Evolutionary conservation across 2,329 filamentous ascomycete genomes (phyloP).

Genomic region (Colletotrichum horii): DNA sequence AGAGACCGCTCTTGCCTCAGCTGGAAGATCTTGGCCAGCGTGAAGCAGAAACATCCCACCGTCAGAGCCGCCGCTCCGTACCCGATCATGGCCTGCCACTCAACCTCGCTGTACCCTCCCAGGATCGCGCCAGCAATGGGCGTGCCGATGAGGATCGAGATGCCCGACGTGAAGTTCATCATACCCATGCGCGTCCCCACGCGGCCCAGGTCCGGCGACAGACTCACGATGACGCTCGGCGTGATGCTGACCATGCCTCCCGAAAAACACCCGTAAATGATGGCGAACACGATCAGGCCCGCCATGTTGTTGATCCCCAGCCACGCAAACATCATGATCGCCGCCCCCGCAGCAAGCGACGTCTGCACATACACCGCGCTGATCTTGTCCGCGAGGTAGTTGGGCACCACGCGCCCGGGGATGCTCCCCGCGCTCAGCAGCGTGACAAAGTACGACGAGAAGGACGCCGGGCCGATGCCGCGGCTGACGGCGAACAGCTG

Average conservation of each 20-base stretch:
- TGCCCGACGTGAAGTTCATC: slow-evolving; percentile 31
- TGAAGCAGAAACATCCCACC: slow-evolving; percentile 2
- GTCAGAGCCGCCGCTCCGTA: slow-evolving; percentile 18
- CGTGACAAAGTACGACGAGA: slow-evolving; percentile 47
- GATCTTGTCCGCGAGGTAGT: slow-evolving; percentile 46
- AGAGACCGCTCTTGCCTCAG: neutral
- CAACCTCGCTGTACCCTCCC: neutral
- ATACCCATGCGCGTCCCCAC: slow-evolving; percentile 42
- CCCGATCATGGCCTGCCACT: slow-evolving; percentile 19
- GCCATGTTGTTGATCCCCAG: slow-evolving; percentile 38
- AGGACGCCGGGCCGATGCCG: slow-evolving; percentile 35
- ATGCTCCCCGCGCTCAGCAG: slow-evolving; percentile 52
- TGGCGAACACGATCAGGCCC: slow-evolving; percentile 43
- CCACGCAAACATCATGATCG: slow-evolving; percentile 44
- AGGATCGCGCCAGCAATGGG: slow-evolving; percentile 44
- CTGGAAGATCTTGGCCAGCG: slow-evolving; percentile 14
- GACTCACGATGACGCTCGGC: slow-evolving; percentile 41
- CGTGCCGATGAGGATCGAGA: slow-evolving; percentile 55
- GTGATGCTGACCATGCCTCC: slow-evolving; percentile 49
- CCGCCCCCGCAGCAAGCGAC: slow-evolving; percentile 35
- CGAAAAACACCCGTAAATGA: slow-evolving; percentile 51
- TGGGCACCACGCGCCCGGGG: slow-evolving; percentile 49
- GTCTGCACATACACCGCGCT: slow-evolving; percentile 45
- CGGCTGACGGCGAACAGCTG: slow-evolving; percentile 46
- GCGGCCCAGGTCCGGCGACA: slow-evolving; percentile 39